Conservation (phyloP, 2,329 filamentous ascomycete species). For the Exserohilum rostratum region DNA sequence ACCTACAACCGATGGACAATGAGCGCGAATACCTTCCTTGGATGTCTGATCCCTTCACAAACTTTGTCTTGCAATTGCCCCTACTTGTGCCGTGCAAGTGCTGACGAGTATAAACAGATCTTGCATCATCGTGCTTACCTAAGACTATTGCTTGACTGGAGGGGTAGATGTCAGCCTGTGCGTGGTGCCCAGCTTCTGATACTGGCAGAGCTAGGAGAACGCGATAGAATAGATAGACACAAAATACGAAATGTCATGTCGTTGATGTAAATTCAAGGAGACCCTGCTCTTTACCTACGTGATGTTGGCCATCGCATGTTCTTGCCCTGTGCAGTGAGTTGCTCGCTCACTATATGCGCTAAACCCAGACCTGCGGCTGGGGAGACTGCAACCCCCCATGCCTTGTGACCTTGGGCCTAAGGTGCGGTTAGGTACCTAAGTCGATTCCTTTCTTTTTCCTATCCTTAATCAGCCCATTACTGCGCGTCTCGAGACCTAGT, state of each 20-base stretch:
- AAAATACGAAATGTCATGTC: not conserved
- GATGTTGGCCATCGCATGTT: not conserved
- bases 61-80: conserved; percentile 11
- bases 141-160: not conserved
- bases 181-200: not conserved
- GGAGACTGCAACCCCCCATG: not conserved
- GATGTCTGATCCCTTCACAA: conserved; percentile 67
- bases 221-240: not conserved
- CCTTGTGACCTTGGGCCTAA: not conserved
- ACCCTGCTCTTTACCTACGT: not conserved
- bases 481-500: not conserved
- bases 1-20: conserved; percentile 69
- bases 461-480: not conserved
- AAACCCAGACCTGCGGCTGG: not conserved
- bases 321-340: not conserved
- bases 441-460: not conserved
- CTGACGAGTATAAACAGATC: conserved; percentile 27
- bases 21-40: conserved; percentile 73
- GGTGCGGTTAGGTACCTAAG: not conserved
- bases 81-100: conserved; percentile 9
- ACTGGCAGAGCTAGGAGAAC: not conserved
- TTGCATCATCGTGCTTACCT: not conserved
- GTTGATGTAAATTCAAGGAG: no score
- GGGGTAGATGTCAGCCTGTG: no score
- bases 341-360: not conserved